A percentile compares a stretch with the other conserved stretches of the same genome.
Evolutionary conservation across 2,329 filamentous ascomycete species (phyloP).

Genomic region (Fusarium beomiforme): DNA sequence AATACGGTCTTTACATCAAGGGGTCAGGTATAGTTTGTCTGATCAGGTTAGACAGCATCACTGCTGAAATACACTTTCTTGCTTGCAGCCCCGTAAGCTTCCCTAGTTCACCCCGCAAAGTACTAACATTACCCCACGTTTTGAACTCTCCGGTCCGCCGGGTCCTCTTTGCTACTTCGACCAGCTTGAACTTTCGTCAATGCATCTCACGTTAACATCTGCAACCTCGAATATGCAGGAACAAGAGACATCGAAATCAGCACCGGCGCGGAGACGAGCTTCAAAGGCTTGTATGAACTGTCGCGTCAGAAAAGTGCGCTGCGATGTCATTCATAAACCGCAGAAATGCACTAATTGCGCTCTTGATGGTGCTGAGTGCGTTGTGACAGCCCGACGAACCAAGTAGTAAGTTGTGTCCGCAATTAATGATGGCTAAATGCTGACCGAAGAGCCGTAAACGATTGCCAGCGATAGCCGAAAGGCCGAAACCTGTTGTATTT

Average conservation of each 20-base stretch:
- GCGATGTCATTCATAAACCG: background rate
- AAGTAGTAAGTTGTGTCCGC: background rate
- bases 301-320: background rate
- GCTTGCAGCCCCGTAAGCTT: background rate
- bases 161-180: background rate
- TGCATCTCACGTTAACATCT: no score
- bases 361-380: accelerated
- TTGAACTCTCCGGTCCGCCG: background rate
- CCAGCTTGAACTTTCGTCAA: background rate
- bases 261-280: background rate
- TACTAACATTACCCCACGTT: background rate
- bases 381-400: background rate
- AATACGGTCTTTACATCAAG: no score
- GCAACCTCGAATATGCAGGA: background rate
- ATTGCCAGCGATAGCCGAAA: accelerated
- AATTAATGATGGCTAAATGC: accelerated
- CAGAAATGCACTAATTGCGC: background rate
- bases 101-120: background rate
- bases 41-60: background rate
- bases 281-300: background rate
- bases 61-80: background rate
- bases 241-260: accelerated
- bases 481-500: background rate
- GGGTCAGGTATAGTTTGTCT: background rate
- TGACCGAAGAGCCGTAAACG: background rate